These are phyloP conservation scores for Saprolegnia parasitica DNA, from an alignment of 352 stramenopile genomes.

Conservation along the genomic window DNA sequence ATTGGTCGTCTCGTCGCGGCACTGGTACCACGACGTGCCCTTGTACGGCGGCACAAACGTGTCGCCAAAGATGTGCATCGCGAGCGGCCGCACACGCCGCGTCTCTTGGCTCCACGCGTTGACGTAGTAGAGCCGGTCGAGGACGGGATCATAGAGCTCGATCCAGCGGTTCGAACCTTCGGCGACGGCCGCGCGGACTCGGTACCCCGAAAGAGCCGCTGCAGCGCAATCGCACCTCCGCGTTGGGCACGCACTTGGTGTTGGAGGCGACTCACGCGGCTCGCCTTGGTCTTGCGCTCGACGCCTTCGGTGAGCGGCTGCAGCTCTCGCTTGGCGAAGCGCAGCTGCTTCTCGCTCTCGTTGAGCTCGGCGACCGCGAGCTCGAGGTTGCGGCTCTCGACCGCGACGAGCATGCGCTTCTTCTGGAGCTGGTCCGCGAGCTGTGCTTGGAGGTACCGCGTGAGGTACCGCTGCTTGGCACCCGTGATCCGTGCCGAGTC, in stretches of 20 bases:
- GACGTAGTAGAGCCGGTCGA: slow-evolving; percentile 58
- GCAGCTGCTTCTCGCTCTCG: slow-evolving; percentile 64
- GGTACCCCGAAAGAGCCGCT: slow-evolving; percentile 77
- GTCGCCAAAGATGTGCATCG: slow-evolving; percentile 74
- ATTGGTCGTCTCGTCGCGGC: slow-evolving; percentile 62
- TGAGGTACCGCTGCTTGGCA: slow-evolving; percentile 87
- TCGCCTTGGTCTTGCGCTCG: slow-evolving; percentile 66
- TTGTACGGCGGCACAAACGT: slow-evolving; percentile 39
- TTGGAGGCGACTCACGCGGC: slow-evolving; percentile 60
- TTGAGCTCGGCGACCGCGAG: slow-evolving; percentile 48
- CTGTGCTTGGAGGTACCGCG: slow-evolving; percentile 90
- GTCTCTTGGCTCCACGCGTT: slow-evolving; percentile 73
- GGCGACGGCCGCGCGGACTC: slow-evolving; percentile 54
- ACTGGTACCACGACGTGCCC: slow-evolving; percentile 57
- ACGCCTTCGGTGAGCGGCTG: slow-evolving; percentile 83
- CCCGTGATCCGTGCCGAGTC: slow-evolving; percentile 81
- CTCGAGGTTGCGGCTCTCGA: slow-evolving; percentile 53
- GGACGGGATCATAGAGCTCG: slow-evolving; percentile 38
- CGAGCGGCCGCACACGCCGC: slow-evolving; percentile 53
- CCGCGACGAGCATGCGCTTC: slow-evolving; percentile 58
- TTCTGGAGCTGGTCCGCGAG: slow-evolving; percentile 77
- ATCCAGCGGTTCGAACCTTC: slow-evolving; percentile 81
- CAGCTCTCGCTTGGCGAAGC: slow-evolving; percentile 65
- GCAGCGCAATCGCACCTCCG: slow-evolving; percentile 62
- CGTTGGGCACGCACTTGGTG: slow-evolving; percentile 62